These are phyloP conservation scores for Phaeolepiota aurea DNA, from an alignment of 768 basidiomycete species.

Conservation along the genomic window DNA sequence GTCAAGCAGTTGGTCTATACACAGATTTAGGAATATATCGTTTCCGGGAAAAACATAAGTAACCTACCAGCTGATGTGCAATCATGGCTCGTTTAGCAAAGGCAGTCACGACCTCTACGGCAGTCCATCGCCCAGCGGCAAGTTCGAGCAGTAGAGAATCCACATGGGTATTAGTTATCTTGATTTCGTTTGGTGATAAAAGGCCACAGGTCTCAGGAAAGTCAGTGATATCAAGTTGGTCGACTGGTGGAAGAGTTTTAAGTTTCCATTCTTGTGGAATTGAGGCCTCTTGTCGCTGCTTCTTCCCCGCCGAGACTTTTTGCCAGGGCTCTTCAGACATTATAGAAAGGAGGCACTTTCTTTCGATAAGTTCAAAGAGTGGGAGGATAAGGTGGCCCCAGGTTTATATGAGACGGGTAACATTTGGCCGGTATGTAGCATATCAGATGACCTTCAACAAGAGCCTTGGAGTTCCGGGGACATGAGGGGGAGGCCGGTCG, in stretches of 20 bases:
- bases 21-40: background rate
- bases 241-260: background rate
- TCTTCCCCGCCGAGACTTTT: background rate
- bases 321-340: background rate
- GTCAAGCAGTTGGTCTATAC: constrained; percentile 71
- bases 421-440: too few species aligned
- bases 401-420: too few species aligned
- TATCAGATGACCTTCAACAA: too few species aligned
- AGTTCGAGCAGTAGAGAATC: constrained; percentile 1
- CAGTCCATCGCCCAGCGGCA: background rate
- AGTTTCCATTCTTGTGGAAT: background rate
- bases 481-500: too few species aligned
- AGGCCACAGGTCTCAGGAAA: constrained; percentile 3
- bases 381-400: background rate
- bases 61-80: constrained; percentile 69
- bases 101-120: constrained; percentile 62
- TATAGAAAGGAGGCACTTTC: too few species aligned
- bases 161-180: constrained; percentile 1
- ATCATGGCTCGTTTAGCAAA: constrained; percentile 74
- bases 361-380: background rate
- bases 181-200: constrained; percentile 2
- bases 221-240: constrained; percentile 1
- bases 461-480: too few species aligned
- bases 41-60: too few species aligned
- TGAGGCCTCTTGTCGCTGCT: background rate